phyloP scores from a whole-genome alignment of 1,139 yeast genomes.

The Tardiomyces depauwii region DNA sequence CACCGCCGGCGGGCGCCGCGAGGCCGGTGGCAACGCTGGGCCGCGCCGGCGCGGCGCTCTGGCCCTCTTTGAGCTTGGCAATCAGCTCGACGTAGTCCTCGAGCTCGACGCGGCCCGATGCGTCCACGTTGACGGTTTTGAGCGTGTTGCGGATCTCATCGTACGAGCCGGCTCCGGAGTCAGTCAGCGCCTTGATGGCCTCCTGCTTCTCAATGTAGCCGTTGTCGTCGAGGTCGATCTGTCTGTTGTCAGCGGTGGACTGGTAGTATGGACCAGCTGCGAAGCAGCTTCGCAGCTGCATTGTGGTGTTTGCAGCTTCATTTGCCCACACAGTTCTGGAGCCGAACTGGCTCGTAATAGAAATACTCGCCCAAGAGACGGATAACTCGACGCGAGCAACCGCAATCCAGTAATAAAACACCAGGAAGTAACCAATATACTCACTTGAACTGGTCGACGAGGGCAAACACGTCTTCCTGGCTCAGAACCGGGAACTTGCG shows the following conservation, averaged over 20 bases:
- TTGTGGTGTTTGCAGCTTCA: no score
- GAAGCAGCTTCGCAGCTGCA: no score
- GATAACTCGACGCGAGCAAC: background rate
- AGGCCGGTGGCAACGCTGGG: no score
- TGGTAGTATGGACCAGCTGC: background rate
- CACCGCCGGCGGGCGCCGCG: conserved; percentile 7
- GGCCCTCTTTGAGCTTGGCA: conserved; percentile 26
- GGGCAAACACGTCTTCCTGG: conserved; percentile 74
- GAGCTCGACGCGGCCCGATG: conserved; percentile 92
- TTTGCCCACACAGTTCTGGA: no score
- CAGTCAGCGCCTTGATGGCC: conserved; percentile 73
- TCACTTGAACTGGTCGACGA: conserved; percentile 63
- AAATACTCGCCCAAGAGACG: no score
- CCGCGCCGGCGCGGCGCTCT: conserved; percentile 13
- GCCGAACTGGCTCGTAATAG: no score
- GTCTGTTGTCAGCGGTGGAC: no score
- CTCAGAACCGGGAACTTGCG: conserved; percentile 77
- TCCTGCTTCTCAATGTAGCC: conserved; percentile 96
- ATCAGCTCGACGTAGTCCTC: conserved; percentile 86
- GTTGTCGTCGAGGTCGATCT: conserved; percentile 77
- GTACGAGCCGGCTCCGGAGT: conserved; percentile 68
- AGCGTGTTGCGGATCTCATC: conserved; percentile 92
- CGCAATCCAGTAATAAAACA: no score
- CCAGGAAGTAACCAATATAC: conserved; percentile 5
- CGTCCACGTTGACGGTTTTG: conserved; percentile 85